Evolutionary conservation across 2,329 filamentous ascomycete species (phyloP), one percentile per base, ranked within the genome.

Genomic region (Penicillium sp.): DNA sequence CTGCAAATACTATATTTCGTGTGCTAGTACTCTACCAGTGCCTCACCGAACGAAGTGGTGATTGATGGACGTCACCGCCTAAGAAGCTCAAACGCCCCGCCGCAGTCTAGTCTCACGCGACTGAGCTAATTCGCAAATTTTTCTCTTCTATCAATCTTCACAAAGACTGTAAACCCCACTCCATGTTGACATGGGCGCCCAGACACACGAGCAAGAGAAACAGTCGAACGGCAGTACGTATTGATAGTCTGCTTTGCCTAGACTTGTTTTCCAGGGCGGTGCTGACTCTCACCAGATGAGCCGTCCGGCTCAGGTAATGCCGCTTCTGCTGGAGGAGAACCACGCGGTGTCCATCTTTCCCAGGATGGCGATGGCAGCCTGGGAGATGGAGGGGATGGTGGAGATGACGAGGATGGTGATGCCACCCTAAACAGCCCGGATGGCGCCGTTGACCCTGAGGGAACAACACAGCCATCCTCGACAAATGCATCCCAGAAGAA

Each of bases 351-450:
- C 5, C 75, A 78, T 51, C 56, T 72, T 33, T 68, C 71, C 52
- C 68, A 71, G 34, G 76, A 79, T 50, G 75, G 75, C 7, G 77
- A 79, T 46, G 70, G 73, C 3, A 72, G 59, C 40, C 49, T 77
- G 40, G 75, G 72, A 17, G 73, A 67, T 34, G 64, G 47, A 4
- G 64, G 51, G 13, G 62, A 56, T 24, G 62, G 51, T 13, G 65
- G 61, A 13, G 62, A 63, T 15, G 62, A 57, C 9, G 56, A 63
- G 17, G 51, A 51, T 13, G 53, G 50, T 18, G 34, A 58, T 51
- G 33, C 47, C 43, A 46, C 56, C 52, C 15, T 42, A 42, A 42
- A 13, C 24, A 24, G 39, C 3, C n/a, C 17, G 17, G 18, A 42
- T 29, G 26, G 56, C 46, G 29, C 52, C 53, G 51, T 36, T 54